Conservation (phyloP, 768 basidiomycete species). For the Phaeotremella fagi region DNA sequence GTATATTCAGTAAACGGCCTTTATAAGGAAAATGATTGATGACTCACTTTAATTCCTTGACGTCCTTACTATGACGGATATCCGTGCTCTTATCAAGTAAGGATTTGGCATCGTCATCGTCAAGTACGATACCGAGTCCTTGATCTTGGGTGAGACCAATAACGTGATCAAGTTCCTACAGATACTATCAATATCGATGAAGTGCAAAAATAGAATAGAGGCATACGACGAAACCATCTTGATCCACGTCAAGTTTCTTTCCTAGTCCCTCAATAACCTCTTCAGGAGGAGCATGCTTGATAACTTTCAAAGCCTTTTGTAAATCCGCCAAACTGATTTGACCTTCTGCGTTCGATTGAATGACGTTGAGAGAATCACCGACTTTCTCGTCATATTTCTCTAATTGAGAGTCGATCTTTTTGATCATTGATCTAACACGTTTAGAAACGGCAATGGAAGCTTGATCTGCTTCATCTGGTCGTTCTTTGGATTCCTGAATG, state of each 20-base stretch:
- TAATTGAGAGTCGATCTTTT: constrained; percentile 87
- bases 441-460: constrained; percentile 76
- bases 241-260: constrained; percentile 90
- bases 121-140: constrained; percentile 76
- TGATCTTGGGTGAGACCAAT: constrained; percentile 81
- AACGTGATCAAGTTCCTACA: constrained; percentile 72
- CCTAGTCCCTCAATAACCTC: constrained; percentile 80
- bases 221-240: constrained; percentile 85
- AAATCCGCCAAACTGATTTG: constrained; percentile 84
- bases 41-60: constrained; percentile 60
- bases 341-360: constrained; percentile 54
- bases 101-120: constrained; percentile 70
- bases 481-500: constrained; percentile 46
- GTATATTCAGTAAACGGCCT: constrained; percentile 2
- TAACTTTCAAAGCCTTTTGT: constrained; percentile 82
- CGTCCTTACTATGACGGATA: constrained; percentile 56
- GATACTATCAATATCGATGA: background rate
- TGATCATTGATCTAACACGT: constrained; percentile 90
- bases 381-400: constrained; percentile 80
- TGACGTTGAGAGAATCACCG: constrained; percentile 49
- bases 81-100: constrained; percentile 56
- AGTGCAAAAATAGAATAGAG: background rate
- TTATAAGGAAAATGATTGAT: background rate
- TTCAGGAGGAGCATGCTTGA: constrained; percentile 87
- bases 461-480: constrained; percentile 44